A percentile compares a stretch with the other conserved stretches of the same genome.
Conservation (phyloP, 2,329 filamentous ascomycete genomes). For the Stagonosporopsis tanaceti region DNA sequence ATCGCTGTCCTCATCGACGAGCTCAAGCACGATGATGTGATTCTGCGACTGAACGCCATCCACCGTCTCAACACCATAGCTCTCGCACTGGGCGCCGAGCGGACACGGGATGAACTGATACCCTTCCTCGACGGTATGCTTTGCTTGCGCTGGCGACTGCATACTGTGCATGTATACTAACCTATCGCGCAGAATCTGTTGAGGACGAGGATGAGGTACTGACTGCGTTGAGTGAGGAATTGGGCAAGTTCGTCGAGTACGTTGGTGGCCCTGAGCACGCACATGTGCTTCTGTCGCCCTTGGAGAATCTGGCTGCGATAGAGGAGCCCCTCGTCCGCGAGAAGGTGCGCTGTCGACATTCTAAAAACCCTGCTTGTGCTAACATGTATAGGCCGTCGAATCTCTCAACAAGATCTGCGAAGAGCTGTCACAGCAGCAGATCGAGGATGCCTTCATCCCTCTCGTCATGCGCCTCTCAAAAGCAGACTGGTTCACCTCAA, state of each 20-base stretch:
- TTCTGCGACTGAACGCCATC: slow-evolving; percentile 97
- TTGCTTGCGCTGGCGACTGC: slow-evolving; percentile 50
- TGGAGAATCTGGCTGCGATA: slow-evolving; percentile 98
- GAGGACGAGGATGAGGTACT: slow-evolving; percentile 99
- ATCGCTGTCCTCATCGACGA: slow-evolving; percentile 99
- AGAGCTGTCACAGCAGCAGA: slow-evolving; percentile 87
- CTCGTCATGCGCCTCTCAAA: slow-evolving; percentile 95
- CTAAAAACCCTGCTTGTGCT: slow-evolving; percentile 25
- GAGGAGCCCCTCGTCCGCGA: slow-evolving; percentile 97
- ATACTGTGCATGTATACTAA: slow-evolving; percentile 46
- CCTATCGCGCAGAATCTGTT: slow-evolving; percentile 77
- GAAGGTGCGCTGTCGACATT: slow-evolving; percentile 69
- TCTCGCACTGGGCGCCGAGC: slow-evolving; percentile 91
- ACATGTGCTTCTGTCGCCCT: slow-evolving; percentile 93
- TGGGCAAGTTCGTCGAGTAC: slow-evolving; percentile 96
- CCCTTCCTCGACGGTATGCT: slow-evolving; percentile 95
- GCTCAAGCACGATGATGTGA: slow-evolving; percentile 99
- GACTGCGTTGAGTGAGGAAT: slow-evolving; percentile 94
- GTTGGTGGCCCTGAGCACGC: slow-evolving; percentile 93
- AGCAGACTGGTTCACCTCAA: slow-evolving; percentile 99
- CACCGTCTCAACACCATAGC: slow-evolving; percentile 98
- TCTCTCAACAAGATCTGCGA: slow-evolving; percentile 99
- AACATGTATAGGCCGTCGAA: slow-evolving; percentile 80
- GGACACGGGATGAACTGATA: slow-evolving; percentile 97
- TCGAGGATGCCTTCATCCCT: slow-evolving; percentile 97